Base-by-base conservation (phyloP, 148 eudicot genomes). In the Gaultheria prostrata region DNA sequence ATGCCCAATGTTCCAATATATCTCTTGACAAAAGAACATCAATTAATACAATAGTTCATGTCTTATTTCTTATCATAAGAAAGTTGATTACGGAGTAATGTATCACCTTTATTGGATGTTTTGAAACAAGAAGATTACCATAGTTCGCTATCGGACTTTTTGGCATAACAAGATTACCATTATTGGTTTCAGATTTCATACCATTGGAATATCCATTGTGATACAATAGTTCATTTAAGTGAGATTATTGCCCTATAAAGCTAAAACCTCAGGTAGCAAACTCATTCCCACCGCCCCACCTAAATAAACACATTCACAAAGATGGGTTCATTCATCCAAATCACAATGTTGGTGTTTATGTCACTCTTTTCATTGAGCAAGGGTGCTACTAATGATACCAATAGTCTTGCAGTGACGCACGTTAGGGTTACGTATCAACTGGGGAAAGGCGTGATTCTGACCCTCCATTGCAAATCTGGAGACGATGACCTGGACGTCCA, bases 381-480 rank as follows among this genome's bases (percentile, higher is more conserved):
- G n/a, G 32, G 50, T 35, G 8, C 15, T 51, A 1, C 30, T 3
- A 2, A n/a, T n/a, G 69, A 24, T 9, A 3, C 69, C 0, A 2
- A 67, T 28, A 3, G 12, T 57, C 33, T 12, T n/a, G 2, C 3
- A 8, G 18, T 35, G n/a, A n/a, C 1, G 10, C 20, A 6, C 12
- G 51, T 79, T 8, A 15, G 33, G 30, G 33, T 79, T 2, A 79
- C 72, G 12, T 59, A 79, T 35, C 48, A 18, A 5, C 18, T 79
- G 21, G 32, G 33, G 0, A 13, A 12, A 3, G 82, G 72, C 13
- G 8, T 35, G 30, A 35, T 21, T 45, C 12, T 79, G 7, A 79
- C 32, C 5, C 32, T 79, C 20, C 82, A 79, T 7, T 79, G 82
- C 45, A 59, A 39, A n/a, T 79, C 82, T 28, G 3, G 11, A 39